Percentiles rank a stretch among this genome's conserved stretches.
phyloP scores from a whole-genome alignment of 768 basidiomycete species.

The Mycena indigotica region DNA sequence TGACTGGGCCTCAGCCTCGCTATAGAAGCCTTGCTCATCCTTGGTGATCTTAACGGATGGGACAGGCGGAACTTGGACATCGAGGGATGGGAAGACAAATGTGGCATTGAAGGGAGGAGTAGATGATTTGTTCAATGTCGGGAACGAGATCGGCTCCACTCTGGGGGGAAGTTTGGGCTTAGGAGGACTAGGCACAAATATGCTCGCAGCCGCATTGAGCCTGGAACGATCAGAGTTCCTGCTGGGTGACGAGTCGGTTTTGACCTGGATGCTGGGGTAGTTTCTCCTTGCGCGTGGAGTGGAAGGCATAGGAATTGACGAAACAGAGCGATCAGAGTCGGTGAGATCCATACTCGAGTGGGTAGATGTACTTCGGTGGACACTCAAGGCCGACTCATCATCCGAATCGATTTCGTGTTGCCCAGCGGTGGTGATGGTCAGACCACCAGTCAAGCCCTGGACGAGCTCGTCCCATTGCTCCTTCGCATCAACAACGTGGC shows the following conservation, averaged over 20 bases:
- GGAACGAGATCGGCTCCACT: conserved; percentile 6
- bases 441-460: conserved; percentile 41
- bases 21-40: conserved; percentile 56
- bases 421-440: conserved; percentile 25
- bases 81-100: conserved; percentile 54
- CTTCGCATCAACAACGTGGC: conserved; percentile 35
- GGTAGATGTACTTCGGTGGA: conserved; percentile 38
- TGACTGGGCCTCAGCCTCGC: conserved; percentile 40
- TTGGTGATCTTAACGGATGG: conserved; percentile 48
- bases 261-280: conserved; percentile 40
- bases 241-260: conserved; percentile 31
- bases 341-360: conserved; percentile 46
- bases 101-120: conserved; percentile 29
- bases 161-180: conserved; percentile 24
- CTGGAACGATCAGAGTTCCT: conserved; percentile 27
- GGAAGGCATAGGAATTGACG: conserved; percentile 50
- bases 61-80: conserved; percentile 39
- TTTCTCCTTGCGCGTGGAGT: conserved; percentile 48
- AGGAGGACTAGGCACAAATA: conserved; percentile 44
- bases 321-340: conserved; percentile 45
- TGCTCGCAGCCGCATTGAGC: conserved; percentile 48
- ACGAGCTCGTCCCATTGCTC: conserved; percentile 46
- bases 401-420: conserved; percentile 21
- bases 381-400: conserved; percentile 12
- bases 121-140: conserved; percentile 21